A percentile compares a stretch with the other conserved stretches of the same genome.
phyloP scores from a whole-genome alignment of 768 basidiomycete species.

The Polyporus arcularius region DNA sequence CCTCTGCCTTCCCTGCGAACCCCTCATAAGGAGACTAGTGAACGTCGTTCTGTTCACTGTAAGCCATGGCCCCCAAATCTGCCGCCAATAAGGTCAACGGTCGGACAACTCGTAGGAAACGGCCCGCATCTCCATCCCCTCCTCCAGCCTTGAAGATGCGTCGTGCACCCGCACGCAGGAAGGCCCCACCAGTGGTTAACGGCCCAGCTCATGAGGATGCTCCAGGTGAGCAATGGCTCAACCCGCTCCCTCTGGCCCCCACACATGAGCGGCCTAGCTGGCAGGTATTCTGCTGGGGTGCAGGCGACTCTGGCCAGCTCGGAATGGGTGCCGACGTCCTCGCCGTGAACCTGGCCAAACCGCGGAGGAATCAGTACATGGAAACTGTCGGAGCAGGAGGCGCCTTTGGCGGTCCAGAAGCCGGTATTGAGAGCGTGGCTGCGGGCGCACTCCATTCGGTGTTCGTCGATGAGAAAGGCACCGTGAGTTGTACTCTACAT shows the following conservation, averaged over 20 bases:
- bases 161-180: too few relatives aligned
- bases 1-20: too few relatives aligned
- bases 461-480: slow-evolving; percentile 43
- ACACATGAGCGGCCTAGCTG: slow-evolving; percentile 1
- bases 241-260: slow-evolving; percentile 1
- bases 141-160: too few relatives aligned
- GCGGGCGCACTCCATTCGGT: slow-evolving; percentile 51
- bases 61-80: too few relatives aligned
- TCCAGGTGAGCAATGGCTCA: background rate
- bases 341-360: background rate
- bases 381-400: slow-evolving; percentile 40
- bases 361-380: slow-evolving; percentile 38
- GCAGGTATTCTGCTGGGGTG: slow-evolving; percentile 16
- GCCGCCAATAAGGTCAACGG: too few relatives aligned
- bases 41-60: too few relatives aligned
- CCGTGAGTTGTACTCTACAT: slow-evolving; percentile 27
- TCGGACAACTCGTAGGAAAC: too few relatives aligned
- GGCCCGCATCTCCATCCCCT: too few relatives aligned
- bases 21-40: too few relatives aligned
- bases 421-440: slow-evolving; percentile 41
- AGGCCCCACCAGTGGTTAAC: too few relatives aligned
- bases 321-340: background rate
- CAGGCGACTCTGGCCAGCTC: slow-evolving; percentile 6
- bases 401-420: slow-evolving; percentile 32
- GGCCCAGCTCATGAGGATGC: too few relatives aligned